phyloP scores from a whole-genome alignment of 768 basidiomycete genomes.

The Podaxis carcinomalis region DNA sequence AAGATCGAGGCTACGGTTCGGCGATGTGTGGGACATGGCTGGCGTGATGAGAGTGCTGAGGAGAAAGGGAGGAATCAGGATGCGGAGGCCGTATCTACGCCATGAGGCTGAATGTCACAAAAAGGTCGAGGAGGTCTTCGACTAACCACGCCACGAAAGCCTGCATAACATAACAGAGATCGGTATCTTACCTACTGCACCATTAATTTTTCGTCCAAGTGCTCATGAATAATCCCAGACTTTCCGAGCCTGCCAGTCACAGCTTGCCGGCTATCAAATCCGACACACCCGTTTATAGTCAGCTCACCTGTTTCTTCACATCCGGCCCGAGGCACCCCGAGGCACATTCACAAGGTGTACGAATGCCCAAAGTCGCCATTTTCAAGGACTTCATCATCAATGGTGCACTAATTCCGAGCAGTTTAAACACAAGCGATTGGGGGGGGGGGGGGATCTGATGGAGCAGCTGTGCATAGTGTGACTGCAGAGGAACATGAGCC shows the following conservation, averaged over 20 bases:
- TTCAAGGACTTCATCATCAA: too few species aligned
- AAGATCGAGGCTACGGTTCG: background rate
- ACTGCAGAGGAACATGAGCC: too few species aligned
- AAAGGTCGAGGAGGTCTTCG: background rate
- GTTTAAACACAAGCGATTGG: too few species aligned
- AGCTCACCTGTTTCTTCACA: too few species aligned
- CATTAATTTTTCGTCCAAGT: background rate
- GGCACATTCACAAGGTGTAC: too few species aligned
- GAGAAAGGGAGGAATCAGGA: background rate
- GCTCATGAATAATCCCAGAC: background rate
- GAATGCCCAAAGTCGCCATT: too few species aligned
- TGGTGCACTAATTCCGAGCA: too few species aligned
- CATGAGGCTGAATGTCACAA: slow-evolving; percentile 8
- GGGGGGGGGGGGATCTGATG: too few species aligned
- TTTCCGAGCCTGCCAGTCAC: background rate
- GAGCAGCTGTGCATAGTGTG: too few species aligned
- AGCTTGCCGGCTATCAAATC: background rate
- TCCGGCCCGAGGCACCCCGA: too few species aligned
- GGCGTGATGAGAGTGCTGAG: background rate
- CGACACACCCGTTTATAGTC: background rate
- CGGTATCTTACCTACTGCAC: background rate
- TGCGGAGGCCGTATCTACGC: background rate
- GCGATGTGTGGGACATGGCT: slow-evolving; percentile 5
- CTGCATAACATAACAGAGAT: background rate
- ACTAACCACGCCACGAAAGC: too few species aligned